Evolutionary conservation across 495 filamentous ascomycete species (phyloP).

Genomic region (Hypoxylon lenormandii): DNA sequence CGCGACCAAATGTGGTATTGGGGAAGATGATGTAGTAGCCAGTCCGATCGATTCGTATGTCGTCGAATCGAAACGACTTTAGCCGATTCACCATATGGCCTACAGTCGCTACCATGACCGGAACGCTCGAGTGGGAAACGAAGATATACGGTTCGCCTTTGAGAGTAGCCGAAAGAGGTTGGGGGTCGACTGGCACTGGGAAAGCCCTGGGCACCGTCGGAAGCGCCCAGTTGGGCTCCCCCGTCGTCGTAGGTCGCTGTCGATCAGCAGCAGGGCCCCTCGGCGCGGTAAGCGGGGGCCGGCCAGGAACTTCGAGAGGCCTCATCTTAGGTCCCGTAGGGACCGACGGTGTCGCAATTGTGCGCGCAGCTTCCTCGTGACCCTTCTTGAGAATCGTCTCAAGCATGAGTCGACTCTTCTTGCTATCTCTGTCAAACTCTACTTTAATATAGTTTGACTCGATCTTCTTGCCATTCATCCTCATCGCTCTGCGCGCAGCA

Average conservation of each 20-base stretch:
- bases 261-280: conserved; percentile 84
- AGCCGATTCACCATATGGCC: conserved; percentile 87
- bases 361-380: conserved; percentile 63
- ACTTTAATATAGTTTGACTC: conserved; percentile 79
- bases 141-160: conserved; percentile 92
- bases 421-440: conserved; percentile 87
- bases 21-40: conserved; percentile 94
- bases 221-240: conserved; percentile 48
- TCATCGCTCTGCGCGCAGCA: conserved; percentile 81
- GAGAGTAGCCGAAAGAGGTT: conserved; percentile 72
- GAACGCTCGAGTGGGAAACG: conserved; percentile 84
- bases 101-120: conserved; percentile 84
- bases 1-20: conserved; percentile 76
- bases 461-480: conserved; percentile 75
- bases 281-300: conserved; percentile 82
- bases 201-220: conserved; percentile 59
- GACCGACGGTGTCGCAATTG: conserved; percentile 49
- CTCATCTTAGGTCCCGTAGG: conserved; percentile 57
- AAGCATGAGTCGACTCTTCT: conserved; percentile 78
- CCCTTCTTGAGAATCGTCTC: conserved; percentile 75
- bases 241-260: conserved; percentile 43
- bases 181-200: conserved; percentile 67
- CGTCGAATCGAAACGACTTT: conserved; percentile 78
- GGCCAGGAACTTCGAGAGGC: conserved; percentile 59
- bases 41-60: conserved; percentile 81